A percentile compares a stretch with the other conserved stretches of the same genome.
These are phyloP conservation scores for Boletellus ananiceps DNA, from an alignment of 768 basidiomycete species.

Conservation along the genomic window DNA sequence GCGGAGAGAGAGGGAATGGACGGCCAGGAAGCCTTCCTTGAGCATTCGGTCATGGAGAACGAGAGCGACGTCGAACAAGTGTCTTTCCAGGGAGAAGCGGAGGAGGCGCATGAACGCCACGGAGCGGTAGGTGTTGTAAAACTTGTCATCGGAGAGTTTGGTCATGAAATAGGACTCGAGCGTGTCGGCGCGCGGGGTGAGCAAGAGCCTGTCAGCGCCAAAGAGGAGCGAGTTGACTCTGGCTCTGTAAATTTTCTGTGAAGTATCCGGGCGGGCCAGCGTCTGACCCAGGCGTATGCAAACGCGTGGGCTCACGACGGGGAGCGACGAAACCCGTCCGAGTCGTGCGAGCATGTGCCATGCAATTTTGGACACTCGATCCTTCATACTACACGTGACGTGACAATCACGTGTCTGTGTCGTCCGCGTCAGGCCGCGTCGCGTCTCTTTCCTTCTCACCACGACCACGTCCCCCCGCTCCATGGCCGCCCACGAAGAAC, in stretches of 20 bases:
- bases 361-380: too few species aligned
- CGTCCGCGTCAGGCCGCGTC: constrained; percentile 9
- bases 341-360: constrained; percentile 6
- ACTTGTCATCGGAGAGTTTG: constrained; percentile 20
- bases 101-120: constrained; percentile 38
- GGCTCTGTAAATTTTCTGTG: constrained; percentile 17
- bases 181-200: constrained; percentile 16
- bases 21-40: constrained; percentile 35
- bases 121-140: constrained; percentile 27
- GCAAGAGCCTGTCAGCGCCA: constrained; percentile 25
- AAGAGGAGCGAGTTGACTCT: constrained; percentile 26
- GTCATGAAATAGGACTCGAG: constrained; percentile 22
- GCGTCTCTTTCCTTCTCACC: neutral
- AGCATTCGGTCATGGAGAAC: constrained; percentile 41
- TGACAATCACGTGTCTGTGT: constrained; percentile 20
- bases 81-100: constrained; percentile 37
- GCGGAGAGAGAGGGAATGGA: constrained; percentile 36
- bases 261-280: neutral
- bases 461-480: neutral
- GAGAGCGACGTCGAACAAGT: constrained; percentile 36
- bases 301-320: neutral
- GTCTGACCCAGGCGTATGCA: constrained; percentile 4
- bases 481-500: constrained; percentile 64
- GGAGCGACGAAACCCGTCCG: constrained; percentile 7
- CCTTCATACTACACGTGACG: constrained; percentile 2